Evolutionary conservation across 192 early-diverging fungal species (phyloP), one percentile per base, ranked within the genome.

Genomic region (Rhizoclosmatium sp.): DNA sequence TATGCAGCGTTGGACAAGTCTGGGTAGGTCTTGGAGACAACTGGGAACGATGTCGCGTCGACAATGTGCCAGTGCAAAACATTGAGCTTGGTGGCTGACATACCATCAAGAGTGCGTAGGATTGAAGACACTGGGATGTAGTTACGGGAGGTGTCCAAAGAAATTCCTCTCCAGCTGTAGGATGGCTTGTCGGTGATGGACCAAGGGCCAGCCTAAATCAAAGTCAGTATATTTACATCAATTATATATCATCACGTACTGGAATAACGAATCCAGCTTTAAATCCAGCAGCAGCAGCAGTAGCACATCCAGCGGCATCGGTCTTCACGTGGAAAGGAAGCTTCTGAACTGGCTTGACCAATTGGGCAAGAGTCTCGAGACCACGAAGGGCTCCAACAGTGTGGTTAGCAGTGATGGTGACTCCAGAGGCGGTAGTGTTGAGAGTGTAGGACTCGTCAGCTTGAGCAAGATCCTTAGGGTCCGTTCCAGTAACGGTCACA

Each of bases 311-410:
- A 93, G 70, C 78, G 93, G 94, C 47, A 89, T 88, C 65, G 90
- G 89, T 14, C 91, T 93, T 39, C 0, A 67, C 61, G 12, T 51
- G 23, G 59, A 49, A 48, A 7, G 75, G 65, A 0, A 56, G 14
- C 46, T 46, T 61, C 64, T 42, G 3, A 5, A 14, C 19, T 16
- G 68, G 47, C 60, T 42, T 82, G 59, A 93, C 58, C 41, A 95
- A 66, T 76, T 95, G 94, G 39, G 90, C 87, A 66, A 92, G 89
- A 5, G 93, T 94, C 78, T 92, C 91, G 4, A 94, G 82, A 9
- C 85, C 93, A 56, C 91, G 91, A 54, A 94, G 72, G 12, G 93
- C 94, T 31, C 94, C 94, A 51, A 87, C 90, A 58, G 89, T 81
- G 2, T 90, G 90, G 41, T 83, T 80, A 4, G 94, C 87, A 39